Percentiles rank a stretch among this genome's conserved stretches.
These are phyloP conservation scores for Cercospora zeina DNA, from an alignment of 2,329 filamentous ascomycete species.

Conservation along the genomic window DNA sequence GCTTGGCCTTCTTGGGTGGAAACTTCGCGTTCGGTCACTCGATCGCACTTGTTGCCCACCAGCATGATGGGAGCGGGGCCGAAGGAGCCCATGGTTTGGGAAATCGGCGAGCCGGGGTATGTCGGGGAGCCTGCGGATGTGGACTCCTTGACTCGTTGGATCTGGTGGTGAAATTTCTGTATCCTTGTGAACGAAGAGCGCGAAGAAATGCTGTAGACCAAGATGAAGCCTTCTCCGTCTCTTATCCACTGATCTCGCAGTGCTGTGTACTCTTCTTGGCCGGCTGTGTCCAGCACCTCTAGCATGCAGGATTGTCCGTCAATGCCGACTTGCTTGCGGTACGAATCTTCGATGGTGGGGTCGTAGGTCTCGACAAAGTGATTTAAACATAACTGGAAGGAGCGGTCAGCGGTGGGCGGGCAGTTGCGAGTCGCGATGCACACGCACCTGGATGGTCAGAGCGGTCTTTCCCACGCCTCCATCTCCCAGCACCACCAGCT, in stretches of 20 bases:
- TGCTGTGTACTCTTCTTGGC: constrained; percentile 97
- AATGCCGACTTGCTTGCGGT: constrained; percentile 75
- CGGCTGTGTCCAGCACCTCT: constrained; percentile 93
- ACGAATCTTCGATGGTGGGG: constrained; percentile 68
- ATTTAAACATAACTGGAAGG: constrained; percentile 78
- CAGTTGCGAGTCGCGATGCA: neutral
- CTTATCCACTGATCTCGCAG: constrained; percentile 97
- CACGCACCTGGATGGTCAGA: constrained; percentile 77
- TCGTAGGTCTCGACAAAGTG: constrained; percentile 94
- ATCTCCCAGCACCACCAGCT: constrained; percentile 94
- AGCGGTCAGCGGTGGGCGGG: constrained; percentile 16
- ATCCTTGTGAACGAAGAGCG: constrained; percentile 93
- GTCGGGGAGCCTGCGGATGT: constrained; percentile 69
- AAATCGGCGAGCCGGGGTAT: constrained; percentile 73
- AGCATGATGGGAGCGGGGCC: constrained; percentile 91
- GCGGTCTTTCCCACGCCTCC: constrained; percentile 99
- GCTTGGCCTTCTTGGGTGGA: constrained; percentile 95
- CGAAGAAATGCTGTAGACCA: constrained; percentile 98
- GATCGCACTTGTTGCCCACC: constrained; percentile 97
- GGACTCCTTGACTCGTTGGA: constrained; percentile 95
- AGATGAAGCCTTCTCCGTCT: constrained; percentile 93
- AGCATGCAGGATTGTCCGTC: constrained; percentile 95
- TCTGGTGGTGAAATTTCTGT: constrained; percentile 93
- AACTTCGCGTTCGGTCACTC: constrained; percentile 92
- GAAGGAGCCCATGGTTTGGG: constrained; percentile 57